Conservation (phyloP, 2,329 filamentous ascomycete genomes). For the Dothiorella sarmentorum region DNA sequence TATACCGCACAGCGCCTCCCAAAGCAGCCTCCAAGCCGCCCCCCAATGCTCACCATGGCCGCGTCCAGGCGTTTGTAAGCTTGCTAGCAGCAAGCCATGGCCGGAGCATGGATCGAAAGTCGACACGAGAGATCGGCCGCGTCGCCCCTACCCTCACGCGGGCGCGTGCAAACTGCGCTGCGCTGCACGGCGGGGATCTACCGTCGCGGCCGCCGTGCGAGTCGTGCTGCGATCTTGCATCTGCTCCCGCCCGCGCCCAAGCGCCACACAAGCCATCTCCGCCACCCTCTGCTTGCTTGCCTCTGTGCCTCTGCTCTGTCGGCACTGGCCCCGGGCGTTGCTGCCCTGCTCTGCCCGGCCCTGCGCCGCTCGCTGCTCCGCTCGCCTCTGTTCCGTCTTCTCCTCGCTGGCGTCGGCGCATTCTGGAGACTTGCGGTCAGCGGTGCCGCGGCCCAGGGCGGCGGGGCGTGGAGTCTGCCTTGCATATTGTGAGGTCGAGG, state of each 20-base stretch:
- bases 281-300: not conserved
- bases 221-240: conserved; percentile 16
- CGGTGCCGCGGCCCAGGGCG: not conserved
- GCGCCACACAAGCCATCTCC: conserved; percentile 8
- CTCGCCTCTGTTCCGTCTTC: not conserved
- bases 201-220: conserved; percentile 12
- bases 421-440: conserved; percentile 14
- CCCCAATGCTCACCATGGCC: conserved; percentile 3
- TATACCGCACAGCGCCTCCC: conserved; percentile 1
- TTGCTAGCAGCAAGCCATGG: conserved; percentile 8
- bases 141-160: not conserved
- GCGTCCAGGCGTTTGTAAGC: not conserved
- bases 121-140: conserved; percentile 15
- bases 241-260: conserved; percentile 14
- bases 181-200: conserved; percentile 14
- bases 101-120: conserved; percentile 6
- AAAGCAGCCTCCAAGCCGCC: conserved; percentile 9
- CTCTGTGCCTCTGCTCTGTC: not conserved
- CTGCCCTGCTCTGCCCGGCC: not conserved
- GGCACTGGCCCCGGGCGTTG: no score
- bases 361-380: not conserved
- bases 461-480: conserved; percentile 12
- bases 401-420: conserved; percentile 5
- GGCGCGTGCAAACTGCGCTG: conserved; percentile 14
- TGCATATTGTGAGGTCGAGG: conserved; percentile 5